A percentile compares a stretch with the other conserved stretches of the same genome.
Evolutionary conservation across 345 rosid genomes (phyloP).

Genomic region (Gossypium longicalyx): DNA sequence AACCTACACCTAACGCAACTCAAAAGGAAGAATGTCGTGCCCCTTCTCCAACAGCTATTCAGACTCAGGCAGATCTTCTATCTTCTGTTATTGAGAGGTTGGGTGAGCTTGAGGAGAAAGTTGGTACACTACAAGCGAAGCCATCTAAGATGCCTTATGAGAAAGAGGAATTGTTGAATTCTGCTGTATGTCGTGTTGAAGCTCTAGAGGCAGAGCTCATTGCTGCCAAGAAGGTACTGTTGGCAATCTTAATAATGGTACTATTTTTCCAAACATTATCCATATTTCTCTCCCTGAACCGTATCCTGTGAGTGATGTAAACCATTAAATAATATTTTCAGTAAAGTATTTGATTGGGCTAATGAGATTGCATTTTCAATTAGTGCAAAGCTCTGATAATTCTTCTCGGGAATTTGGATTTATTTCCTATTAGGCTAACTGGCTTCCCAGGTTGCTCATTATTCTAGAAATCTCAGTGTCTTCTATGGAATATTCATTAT

Average conservation of each 20-base stretch:
- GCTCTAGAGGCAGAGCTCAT: conserved; percentile 98
- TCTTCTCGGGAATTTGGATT: background rate
- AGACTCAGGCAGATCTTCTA: conserved; percentile 55
- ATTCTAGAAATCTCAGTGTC: background rate
- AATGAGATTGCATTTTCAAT: background rate
- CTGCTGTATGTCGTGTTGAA: conserved; percentile 98
- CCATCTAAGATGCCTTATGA: conserved; percentile 96
- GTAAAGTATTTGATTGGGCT: background rate
- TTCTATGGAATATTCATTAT: background rate
- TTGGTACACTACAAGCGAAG: conserved; percentile 70
- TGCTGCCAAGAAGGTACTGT: conserved; percentile 85
- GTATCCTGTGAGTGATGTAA: background rate
- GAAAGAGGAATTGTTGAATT: conserved; percentile 92
- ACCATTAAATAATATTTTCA: background rate
- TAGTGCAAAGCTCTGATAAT: background rate
- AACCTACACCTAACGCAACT: conserved; percentile 27
- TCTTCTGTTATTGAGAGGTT: conserved; percentile 72
- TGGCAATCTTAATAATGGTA: background rate
- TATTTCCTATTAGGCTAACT: background rate
- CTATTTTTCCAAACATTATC: background rate
- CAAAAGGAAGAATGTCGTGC: conserved; percentile 46
- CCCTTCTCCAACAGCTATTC: conserved; percentile 52
- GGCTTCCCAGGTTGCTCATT: background rate
- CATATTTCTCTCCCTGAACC: background rate
- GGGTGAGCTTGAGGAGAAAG: conserved; percentile 86